These are phyloP conservation scores for Dendrobium officinale DNA, from an alignment of 106 monocot species.

Conservation along the genomic window DNA sequence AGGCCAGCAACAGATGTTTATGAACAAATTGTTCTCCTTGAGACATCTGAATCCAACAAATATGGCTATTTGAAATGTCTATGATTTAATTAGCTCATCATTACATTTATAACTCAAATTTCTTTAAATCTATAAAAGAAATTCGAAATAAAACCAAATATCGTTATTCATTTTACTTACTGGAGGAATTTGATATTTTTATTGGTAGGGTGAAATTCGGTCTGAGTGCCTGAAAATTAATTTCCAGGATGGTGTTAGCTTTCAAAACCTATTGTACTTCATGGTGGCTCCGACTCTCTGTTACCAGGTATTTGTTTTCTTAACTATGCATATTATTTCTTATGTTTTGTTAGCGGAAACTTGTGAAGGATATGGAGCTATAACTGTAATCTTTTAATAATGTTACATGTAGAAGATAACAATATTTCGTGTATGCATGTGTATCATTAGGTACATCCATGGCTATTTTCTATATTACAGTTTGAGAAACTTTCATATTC, in stretches of 20 bases:
- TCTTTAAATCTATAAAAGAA: background rate
- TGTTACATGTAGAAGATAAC: background rate
- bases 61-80: background rate
- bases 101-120: background rate
- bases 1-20: background rate
- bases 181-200: conserved; percentile 3
- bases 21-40: background rate
- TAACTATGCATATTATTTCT: background rate
- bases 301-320: conserved; percentile 58
- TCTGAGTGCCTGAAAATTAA: conserved; percentile 23
- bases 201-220: conserved; percentile 34
- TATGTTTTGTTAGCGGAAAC: background rate
- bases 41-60: background rate
- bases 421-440: background rate
- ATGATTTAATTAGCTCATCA: background rate
- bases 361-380: background rate
- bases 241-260: conserved; percentile 34
- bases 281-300: conserved; percentile 94
- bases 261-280: conserved; percentile 67
- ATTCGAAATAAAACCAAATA: background rate
- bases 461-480: too few relatives aligned
- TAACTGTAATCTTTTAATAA: background rate
- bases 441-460: background rate
- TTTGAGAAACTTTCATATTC: background rate
- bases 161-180: background rate